Conservation (phyloP, 495 filamentous ascomycete genomes). For the Trichoderma reesei region DNA sequence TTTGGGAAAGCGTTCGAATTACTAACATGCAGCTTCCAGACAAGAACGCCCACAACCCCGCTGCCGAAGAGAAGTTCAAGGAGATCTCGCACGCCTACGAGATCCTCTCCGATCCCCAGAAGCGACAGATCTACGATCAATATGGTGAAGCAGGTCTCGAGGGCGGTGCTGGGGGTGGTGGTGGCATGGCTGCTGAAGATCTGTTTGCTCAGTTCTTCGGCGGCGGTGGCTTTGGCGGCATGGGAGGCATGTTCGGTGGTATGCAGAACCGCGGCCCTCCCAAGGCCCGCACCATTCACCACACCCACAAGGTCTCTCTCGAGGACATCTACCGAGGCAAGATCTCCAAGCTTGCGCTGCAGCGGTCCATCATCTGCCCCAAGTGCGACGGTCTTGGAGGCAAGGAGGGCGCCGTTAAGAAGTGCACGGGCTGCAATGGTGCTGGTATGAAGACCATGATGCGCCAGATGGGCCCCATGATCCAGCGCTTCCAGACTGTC, state of each 20-base stretch:
- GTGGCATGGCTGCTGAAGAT: constrained; percentile 94
- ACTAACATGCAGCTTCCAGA: constrained; percentile 44
- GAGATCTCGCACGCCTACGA: constrained; percentile 94
- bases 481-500: constrained; percentile 98
- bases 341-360: constrained; percentile 90
- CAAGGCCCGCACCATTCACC: constrained; percentile 92
- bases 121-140: constrained; percentile 86
- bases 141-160: constrained; percentile 95
- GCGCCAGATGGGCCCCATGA: constrained; percentile 99
- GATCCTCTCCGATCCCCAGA: constrained; percentile 81
- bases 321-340: constrained; percentile 98
- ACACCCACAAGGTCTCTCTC: constrained; percentile 94
- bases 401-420: constrained; percentile 92
- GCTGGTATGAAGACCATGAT: constrained; percentile 99
- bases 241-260: constrained; percentile 73
- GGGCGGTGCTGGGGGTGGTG: constrained; percentile 67
- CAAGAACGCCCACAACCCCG: constrained; percentile 91
- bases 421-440: constrained; percentile 83
- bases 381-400: constrained; percentile 94
- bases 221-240: constrained; percentile 71
- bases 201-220: constrained; percentile 86
- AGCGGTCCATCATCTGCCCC: constrained; percentile 93
- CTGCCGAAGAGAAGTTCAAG: constrained; percentile 95
- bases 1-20: neutral
- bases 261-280: constrained; percentile 74